Conservation (phyloP, 1,139 yeast genomes). For the Debaryomycetaceae sp. region DNA sequence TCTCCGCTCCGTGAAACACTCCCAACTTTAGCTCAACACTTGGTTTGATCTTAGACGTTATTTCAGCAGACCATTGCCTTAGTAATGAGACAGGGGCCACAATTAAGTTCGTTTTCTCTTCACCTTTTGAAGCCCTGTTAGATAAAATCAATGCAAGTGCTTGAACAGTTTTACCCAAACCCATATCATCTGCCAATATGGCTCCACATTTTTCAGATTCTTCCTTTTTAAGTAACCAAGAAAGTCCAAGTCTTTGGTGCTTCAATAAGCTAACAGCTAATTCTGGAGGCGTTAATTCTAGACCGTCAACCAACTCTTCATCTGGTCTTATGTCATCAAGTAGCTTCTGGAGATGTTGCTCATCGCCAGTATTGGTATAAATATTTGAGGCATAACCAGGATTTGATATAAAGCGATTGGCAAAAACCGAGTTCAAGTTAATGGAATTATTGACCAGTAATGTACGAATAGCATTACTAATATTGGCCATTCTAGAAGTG, state of each 20-base stretch:
- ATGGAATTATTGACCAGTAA: not conserved
- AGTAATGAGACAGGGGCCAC: conserved; percentile 84
- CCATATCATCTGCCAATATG: conserved; percentile 91
- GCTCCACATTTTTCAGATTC: conserved; percentile 64
- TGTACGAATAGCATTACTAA: conserved; percentile 2
- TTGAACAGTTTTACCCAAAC: conserved; percentile 88
- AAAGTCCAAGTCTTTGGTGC: conserved; percentile 83
- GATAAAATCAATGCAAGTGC: conserved; percentile 67
- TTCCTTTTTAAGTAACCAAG: conserved; percentile 77
- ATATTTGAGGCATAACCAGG: conserved; percentile 13
- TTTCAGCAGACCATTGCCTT: conserved; percentile 81
- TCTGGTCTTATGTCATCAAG: conserved; percentile 66
- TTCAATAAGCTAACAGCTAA: conserved; percentile 64
- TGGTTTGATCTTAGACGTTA: conserved; percentile 56
- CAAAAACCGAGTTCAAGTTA: not conserved
- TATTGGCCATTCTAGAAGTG: not conserved
- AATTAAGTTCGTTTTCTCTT: conserved; percentile 60
- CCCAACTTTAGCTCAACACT: conserved; percentile 45
- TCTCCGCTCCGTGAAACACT: conserved; percentile 59
- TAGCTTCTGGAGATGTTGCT: conserved; percentile 46
- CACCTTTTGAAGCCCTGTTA: conserved; percentile 36
- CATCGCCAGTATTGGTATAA: conserved; percentile 23
- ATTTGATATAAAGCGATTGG: not conserved
- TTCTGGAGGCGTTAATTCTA: conserved; percentile 66
- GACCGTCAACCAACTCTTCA: conserved; percentile 44